A percentile compares a stretch with the other conserved stretches of the same genome.
Conservation (phyloP, 2,329 filamentous ascomycete species). For the Dothideomycetes sp. region DNA sequence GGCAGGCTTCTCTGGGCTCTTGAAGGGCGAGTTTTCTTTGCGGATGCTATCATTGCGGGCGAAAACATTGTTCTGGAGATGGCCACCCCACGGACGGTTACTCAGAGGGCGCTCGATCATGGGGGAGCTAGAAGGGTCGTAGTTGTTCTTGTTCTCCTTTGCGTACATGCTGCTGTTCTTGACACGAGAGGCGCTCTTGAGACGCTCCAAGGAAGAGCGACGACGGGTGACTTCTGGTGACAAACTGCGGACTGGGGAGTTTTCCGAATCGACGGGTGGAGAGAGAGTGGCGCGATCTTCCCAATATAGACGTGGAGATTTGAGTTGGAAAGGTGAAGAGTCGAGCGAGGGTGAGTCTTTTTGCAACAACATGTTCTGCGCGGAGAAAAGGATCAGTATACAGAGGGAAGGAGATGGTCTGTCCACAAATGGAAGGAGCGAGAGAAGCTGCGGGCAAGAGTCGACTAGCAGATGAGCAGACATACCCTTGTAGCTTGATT, state of each 20-base stretch:
- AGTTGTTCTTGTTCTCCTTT: constrained; percentile 82
- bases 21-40: constrained; percentile 25
- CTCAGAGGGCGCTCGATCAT: constrained; percentile 74
- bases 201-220: constrained; percentile 85
- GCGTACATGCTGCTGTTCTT: constrained; percentile 98
- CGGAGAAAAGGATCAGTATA: no score
- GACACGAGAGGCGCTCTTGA: constrained; percentile 88
- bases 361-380: constrained; percentile 55
- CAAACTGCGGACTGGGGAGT: constrained; percentile 38
- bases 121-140: constrained; percentile 70
- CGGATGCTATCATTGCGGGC: constrained; percentile 42
- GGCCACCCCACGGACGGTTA: constrained; percentile 44
- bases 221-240: constrained; percentile 59
- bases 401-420: no score
- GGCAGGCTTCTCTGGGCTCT: constrained; percentile 33
- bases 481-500: constrained; percentile 62
- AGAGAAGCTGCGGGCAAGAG: no score
- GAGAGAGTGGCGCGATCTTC: constrained; percentile 60
- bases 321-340: constrained; percentile 39
- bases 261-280: constrained; percentile 57
- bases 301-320: constrained; percentile 84
- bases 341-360: constrained; percentile 66
- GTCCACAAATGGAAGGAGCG: no score
- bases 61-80: constrained; percentile 61
- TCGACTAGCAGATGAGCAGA: neutral